Evolutionary conservation across 2,329 filamentous ascomycete species (phyloP), one percentile per base, ranked within the genome.

Genomic region (Xylaria arbuscula): DNA sequence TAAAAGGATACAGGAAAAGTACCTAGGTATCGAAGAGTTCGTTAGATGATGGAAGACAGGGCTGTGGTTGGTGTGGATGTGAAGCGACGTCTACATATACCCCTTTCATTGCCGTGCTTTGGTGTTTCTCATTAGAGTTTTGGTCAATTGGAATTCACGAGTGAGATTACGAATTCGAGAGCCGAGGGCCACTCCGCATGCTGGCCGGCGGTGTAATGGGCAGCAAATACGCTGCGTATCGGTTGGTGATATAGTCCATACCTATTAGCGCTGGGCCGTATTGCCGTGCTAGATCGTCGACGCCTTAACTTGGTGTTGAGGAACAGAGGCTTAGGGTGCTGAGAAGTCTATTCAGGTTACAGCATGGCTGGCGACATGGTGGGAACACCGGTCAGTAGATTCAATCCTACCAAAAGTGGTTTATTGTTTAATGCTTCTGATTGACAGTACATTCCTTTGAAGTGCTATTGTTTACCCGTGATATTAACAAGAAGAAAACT

Each of bases 1-100:
- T 55, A 71, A 64, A 69, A 28, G 67, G 61, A 61, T 69, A 71
- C 69, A 70, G 67, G 67, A 61, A 68, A 69, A 64, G 15, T 47
- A 28, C 28, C 28, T 28, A 28, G 28, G 28, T 24, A 67, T 19
- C 36, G 24, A 67, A 65, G 64, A 69, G 64, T 61, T 68, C 63
- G 66, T 63, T 71, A 71, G 69, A 71, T 50, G 34, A 64, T 47
- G 47, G 61, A 58, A 65, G 56, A 63, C n/a, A 62, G 67, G 64
- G 66, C 45, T 61, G 42, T 53, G 66, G 63, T 60, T 55, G 57
- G 40, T 60, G 40, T 62, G 69, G 57, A 42, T 38, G 57, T 62
- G 58, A 55, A 66, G 61, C 69, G 56, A 64, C 60, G 55, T 66
- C 42, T 38, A 67, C 58, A 53, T 71, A 71, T 71, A 71, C 64